Evolutionary conservation across 2,329 filamentous ascomycete species (phyloP).

Genomic region (Stagonosporopsis tanaceti): DNA sequence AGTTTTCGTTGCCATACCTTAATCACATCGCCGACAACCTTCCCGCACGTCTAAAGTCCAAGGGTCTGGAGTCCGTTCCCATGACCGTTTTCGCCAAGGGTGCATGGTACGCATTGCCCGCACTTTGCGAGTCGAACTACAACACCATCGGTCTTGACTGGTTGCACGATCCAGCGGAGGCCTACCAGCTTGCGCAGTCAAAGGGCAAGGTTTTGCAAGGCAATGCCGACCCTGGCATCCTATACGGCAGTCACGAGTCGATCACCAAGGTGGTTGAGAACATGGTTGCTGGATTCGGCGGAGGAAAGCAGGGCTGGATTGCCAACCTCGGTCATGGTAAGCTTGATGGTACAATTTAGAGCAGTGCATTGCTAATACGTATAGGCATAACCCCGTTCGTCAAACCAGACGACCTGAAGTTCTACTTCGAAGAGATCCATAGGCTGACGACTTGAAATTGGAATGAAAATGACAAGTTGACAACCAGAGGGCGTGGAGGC

Average conservation of each 20-base stretch:
- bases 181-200: conserved; percentile 75
- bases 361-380: conserved; percentile 25
- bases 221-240: conserved; percentile 91
- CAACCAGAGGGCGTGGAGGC: neutral
- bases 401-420: conserved; percentile 89
- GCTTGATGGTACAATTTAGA: conserved; percentile 31
- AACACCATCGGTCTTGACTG: conserved; percentile 95
- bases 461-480: neutral
- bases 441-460: conserved; percentile 33
- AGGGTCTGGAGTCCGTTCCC: conserved; percentile 81
- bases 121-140: conserved; percentile 87
- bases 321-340: conserved; percentile 93
- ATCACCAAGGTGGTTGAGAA: conserved; percentile 84
- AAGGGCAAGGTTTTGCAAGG: conserved; percentile 86
- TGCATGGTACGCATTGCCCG: conserved; percentile 92
- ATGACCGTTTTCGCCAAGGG: conserved; percentile 99
- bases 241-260: conserved; percentile 83
- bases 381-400: conserved; percentile 92
- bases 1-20: conserved; percentile 87
- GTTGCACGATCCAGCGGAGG: conserved; percentile 87
- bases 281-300: conserved; percentile 86
- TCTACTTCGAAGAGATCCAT: conserved; percentile 94
- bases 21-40: conserved; percentile 83
- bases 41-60: conserved; percentile 74
- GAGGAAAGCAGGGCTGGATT: conserved; percentile 92